These are phyloP conservation scores for Asparagopsis taxiformis DNA, from an alignment of 31 red algal genomes.

Conservation along the genomic window DNA sequence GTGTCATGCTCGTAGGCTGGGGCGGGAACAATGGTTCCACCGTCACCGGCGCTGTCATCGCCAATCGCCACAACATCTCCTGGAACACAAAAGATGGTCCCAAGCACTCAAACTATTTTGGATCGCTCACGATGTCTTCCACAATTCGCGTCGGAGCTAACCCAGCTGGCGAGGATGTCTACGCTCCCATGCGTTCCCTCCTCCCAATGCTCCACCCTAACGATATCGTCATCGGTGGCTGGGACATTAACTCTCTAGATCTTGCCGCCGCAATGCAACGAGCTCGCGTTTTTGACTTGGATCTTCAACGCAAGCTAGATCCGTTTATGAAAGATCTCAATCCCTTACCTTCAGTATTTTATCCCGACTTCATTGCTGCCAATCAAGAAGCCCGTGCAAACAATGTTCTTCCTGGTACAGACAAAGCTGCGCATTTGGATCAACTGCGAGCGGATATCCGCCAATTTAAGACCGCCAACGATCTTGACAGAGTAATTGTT, in stretches of 20 bases:
- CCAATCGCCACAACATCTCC: slow-evolving; percentile 72
- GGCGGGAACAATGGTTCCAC: slow-evolving; percentile 98
- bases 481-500: slow-evolving; percentile 87
- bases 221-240: slow-evolving; percentile 89
- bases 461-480: slow-evolving; percentile 70
- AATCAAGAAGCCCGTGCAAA: slow-evolving; percentile 87
- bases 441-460: slow-evolving; percentile 80
- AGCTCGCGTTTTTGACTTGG: slow-evolving; percentile 90
- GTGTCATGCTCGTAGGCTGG: slow-evolving; percentile 92
- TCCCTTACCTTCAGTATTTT: slow-evolving; percentile 83
- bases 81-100: slow-evolving; percentile 90
- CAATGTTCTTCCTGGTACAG: slow-evolving; percentile 75
- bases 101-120: slow-evolving; percentile 73
- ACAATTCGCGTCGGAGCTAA: slow-evolving; percentile 78
- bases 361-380: slow-evolving; percentile 93
- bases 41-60: slow-evolving; percentile 72
- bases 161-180: slow-evolving; percentile 71
- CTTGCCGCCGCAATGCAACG: slow-evolving; percentile 79
- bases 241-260: slow-evolving; percentile 89
- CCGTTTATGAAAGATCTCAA: slow-evolving; percentile 51
- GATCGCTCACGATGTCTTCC: slow-evolving; percentile 78
- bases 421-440: slow-evolving; percentile 82
- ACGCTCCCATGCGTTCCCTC: slow-evolving; percentile 75
- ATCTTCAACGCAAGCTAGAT: slow-evolving; percentile 79
- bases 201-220: slow-evolving; percentile 93